Percentiles rank a stretch among this genome's conserved stretches.
These are phyloP conservation scores for Myriosclerotinia duriaeana DNA, from an alignment of 2,329 filamentous ascomycete genomes.

Conservation along the genomic window DNA sequence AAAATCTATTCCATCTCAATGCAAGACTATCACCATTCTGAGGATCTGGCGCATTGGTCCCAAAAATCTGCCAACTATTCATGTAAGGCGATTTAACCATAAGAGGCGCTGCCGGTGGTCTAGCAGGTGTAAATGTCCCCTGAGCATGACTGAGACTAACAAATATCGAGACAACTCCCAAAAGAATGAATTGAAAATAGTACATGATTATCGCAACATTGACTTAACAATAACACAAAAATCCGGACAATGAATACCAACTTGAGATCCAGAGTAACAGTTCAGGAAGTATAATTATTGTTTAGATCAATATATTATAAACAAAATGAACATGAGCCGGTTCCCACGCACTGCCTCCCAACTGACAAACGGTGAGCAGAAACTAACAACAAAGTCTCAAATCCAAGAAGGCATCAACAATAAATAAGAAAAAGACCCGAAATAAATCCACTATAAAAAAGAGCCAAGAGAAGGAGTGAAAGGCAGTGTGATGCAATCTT, in stretches of 20 bases:
- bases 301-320: neutral
- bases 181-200: neutral
- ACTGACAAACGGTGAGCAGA: neutral
- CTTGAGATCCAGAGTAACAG: neutral
- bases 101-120: conserved; percentile 67
- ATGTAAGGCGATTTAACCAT: conserved; percentile 75
- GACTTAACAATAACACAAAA: neutral
- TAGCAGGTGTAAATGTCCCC: conserved; percentile 62
- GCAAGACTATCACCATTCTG: conserved; percentile 66
- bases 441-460: neutral
- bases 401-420: neutral
- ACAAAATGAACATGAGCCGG: neutral
- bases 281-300: too few relatives aligned
- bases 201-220: neutral
- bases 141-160: conserved; percentile 9
- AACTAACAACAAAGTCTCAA: neutral
- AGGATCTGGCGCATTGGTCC: conserved; percentile 49
- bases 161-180: neutral
- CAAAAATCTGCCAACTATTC: conserved; percentile 66
- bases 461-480: neutral
- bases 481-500: neutral
- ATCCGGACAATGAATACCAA: neutral
- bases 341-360: neutral
- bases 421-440: neutral
- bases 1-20: conserved; percentile 68